Percentiles rank a stretch among this genome's conserved stretches.
Conservation (phyloP, 2,329 filamentous ascomycete species). For the Conoideocrella luteorostrata region DNA sequence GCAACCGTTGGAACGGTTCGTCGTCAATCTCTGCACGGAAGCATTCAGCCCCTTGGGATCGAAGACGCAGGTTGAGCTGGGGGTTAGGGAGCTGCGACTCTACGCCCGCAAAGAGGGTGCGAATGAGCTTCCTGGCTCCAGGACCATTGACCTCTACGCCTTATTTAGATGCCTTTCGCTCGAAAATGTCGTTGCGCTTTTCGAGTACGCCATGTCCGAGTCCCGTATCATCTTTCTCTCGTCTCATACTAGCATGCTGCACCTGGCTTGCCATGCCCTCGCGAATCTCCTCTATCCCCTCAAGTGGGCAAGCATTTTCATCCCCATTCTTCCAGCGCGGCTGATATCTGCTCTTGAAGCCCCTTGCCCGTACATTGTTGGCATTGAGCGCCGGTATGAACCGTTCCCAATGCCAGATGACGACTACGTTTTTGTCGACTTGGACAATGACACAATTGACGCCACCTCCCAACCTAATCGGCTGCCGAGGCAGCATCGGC, state of each 20-base stretch:
- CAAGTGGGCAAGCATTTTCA: slow-evolving; percentile 90
- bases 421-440: slow-evolving; percentile 89
- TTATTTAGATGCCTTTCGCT: slow-evolving; percentile 86
- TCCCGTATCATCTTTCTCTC: slow-evolving; percentile 94
- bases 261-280: slow-evolving; percentile 84
- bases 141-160: slow-evolving; percentile 87
- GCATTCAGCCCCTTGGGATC: slow-evolving; percentile 88
- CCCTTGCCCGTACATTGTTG: slow-evolving; percentile 94
- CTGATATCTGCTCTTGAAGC: slow-evolving; percentile 87
- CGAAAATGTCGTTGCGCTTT: slow-evolving; percentile 84
- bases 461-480: slow-evolving; percentile 70
- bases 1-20: slow-evolving; percentile 94
- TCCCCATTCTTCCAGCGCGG: slow-evolving; percentile 81
- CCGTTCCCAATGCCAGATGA: slow-evolving; percentile 82
- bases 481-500: slow-evolving; percentile 79
- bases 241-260: slow-evolving; percentile 92
- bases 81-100: slow-evolving; percentile 79
- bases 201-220: slow-evolving; percentile 89
- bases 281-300: slow-evolving; percentile 81
- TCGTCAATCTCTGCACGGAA: slow-evolving; percentile 93
- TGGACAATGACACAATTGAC: slow-evolving; percentile 87
- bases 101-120: slow-evolving; percentile 88
- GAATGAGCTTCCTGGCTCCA: slow-evolving; percentile 88
- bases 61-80: slow-evolving; percentile 90
- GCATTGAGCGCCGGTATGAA: slow-evolving; percentile 88